Conservation (phyloP, 257 asterid genomes). For the Rubia yunnanensis region DNA sequence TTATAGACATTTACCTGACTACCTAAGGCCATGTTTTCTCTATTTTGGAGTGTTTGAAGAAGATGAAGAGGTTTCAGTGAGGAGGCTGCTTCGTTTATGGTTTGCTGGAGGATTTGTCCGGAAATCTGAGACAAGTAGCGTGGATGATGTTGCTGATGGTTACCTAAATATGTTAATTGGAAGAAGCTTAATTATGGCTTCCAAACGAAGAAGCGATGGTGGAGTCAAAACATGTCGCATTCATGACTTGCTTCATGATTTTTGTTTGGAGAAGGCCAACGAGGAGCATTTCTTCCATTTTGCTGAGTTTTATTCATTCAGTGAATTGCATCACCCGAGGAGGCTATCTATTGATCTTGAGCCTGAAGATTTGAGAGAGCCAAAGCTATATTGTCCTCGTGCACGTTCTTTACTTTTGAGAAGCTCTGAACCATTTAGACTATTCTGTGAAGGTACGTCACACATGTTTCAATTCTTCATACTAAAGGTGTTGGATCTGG, state of each 20-base stretch:
- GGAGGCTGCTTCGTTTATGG: not conserved
- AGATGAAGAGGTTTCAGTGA: not conserved
- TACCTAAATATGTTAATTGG: not conserved
- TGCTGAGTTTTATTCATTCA: too few species aligned
- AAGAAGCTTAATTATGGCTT: too few species aligned
- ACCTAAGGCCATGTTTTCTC: not conserved
- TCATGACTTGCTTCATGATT: too few species aligned
- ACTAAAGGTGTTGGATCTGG: constrained; percentile 3
- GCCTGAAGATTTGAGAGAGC: not conserved
- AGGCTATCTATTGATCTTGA: too few species aligned
- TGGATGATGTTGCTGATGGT: not conserved
- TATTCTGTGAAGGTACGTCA: not conserved
- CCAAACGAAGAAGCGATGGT: too few species aligned
- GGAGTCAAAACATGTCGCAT: too few species aligned
- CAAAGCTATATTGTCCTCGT: not conserved
- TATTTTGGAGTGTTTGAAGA: not conserved
- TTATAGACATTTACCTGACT: constrained; percentile 7
- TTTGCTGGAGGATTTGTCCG: not conserved
- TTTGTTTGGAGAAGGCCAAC: too few species aligned
- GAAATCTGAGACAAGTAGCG: not conserved
- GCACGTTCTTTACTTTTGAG: not conserved
- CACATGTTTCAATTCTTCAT: not conserved
- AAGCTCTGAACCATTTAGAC: not conserved
- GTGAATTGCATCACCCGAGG: too few species aligned
- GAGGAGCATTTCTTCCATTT: too few species aligned